Evolutionary conservation across 2,329 filamentous ascomycete genomes (phyloP).

Genomic region (Aspergillus sojae): DNA sequence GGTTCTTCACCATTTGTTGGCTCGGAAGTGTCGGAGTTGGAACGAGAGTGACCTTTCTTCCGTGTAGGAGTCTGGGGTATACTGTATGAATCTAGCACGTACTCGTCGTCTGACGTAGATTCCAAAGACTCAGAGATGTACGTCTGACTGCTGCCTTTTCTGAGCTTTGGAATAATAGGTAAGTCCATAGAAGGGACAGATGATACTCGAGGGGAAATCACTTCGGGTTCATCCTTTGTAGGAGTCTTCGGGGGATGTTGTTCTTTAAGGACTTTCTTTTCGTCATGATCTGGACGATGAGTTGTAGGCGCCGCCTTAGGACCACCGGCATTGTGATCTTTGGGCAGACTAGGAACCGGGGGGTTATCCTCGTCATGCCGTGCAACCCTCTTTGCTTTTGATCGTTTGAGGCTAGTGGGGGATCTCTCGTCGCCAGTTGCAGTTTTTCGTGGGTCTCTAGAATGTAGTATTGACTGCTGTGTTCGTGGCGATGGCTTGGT

Average conservation of each 20-base stretch:
- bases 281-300: constrained; percentile 13
- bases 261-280: constrained; percentile 20
- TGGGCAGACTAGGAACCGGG: constrained; percentile 29
- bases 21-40: constrained; percentile 28
- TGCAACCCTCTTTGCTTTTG: constrained; percentile 45
- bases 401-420: constrained; percentile 39
- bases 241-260: constrained; percentile 28
- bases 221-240: constrained; percentile 28
- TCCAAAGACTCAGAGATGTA: constrained; percentile 29
- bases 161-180: constrained; percentile 47
- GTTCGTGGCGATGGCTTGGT: constrained; percentile 25
- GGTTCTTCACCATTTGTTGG: constrained; percentile 35
- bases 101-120: constrained; percentile 29
- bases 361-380: constrained; percentile 39
- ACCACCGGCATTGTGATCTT: constrained; percentile 26
- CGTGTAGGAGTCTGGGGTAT: constrained; percentile 30
- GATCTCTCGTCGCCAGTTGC: constrained; percentile 33
- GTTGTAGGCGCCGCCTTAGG: constrained; percentile 15
- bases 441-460: constrained; percentile 28
- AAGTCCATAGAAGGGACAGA: constrained; percentile 50
- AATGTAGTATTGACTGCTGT: constrained; percentile 36
- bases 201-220: constrained; percentile 45
- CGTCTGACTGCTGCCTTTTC: constrained; percentile 41
- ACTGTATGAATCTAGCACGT: constrained; percentile 22
- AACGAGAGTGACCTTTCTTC: constrained; percentile 28